Evolutionary conservation across 768 basidiomycete species (phyloP).

Genomic region (Tricholoma terreum): DNA sequence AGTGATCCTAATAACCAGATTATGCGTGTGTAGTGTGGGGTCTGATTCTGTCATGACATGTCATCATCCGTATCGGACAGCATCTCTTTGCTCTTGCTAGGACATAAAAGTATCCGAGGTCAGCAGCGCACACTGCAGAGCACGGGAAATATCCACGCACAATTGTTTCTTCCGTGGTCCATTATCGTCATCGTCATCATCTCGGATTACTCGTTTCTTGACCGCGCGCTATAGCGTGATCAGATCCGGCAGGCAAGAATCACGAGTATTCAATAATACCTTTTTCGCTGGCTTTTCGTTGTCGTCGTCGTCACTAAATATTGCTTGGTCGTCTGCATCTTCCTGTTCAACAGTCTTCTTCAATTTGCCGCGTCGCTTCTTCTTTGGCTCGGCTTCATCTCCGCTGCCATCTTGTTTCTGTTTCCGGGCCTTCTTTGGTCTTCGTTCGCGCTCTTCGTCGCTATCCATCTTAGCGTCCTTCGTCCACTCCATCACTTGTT

Average conservation of each 20-base stretch:
- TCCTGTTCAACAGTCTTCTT: slow-evolving; percentile 55
- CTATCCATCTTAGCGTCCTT: slow-evolving; percentile 64
- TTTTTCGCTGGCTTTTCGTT: slow-evolving; percentile 65
- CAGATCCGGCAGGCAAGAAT: slow-evolving; percentile 15
- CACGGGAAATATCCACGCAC: slow-evolving; percentile 38
- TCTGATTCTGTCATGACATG: slow-evolving; percentile 44
- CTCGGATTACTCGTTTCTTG: slow-evolving; percentile 76
- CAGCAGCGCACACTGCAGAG: not conserved
- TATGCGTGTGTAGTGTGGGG: too few relatives aligned
- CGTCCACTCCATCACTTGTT: slow-evolving; percentile 79
- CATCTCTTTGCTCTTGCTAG: slow-evolving; percentile 85
- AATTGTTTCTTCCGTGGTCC: slow-evolving; percentile 75
- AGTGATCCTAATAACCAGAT: too few relatives aligned
- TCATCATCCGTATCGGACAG: slow-evolving; percentile 88
- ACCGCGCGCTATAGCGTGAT: slow-evolving; percentile 35
- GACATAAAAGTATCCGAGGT: not conserved
- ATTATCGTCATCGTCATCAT: slow-evolving; percentile 72
- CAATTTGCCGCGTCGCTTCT: slow-evolving; percentile 67
- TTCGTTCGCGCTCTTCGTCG: slow-evolving; percentile 77
- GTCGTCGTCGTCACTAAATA: slow-evolving; percentile 74
- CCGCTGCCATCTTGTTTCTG: slow-evolving; percentile 54
- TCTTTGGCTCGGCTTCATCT: slow-evolving; percentile 66
- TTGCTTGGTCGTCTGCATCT: slow-evolving; percentile 60
- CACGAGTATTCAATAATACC: slow-evolving; percentile 33
- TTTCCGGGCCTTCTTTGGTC: slow-evolving; percentile 51